phyloP scores from a whole-genome alignment of 2,329 filamentous ascomycete species.

The Mycosphaerelloides madeirae region DNA sequence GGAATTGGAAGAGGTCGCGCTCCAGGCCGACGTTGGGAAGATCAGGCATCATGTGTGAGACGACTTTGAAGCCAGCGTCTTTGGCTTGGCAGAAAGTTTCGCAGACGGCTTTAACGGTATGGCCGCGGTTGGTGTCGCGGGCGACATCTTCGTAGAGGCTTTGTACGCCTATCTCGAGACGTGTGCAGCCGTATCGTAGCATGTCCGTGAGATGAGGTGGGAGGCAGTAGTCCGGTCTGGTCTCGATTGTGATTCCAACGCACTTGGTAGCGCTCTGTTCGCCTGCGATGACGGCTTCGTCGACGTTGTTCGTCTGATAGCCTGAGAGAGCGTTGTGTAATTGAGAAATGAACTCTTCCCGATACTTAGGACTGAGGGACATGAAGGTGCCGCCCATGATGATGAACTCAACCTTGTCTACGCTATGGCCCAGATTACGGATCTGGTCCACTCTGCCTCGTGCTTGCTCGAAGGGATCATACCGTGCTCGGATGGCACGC shows the following conservation, averaged over 20 bases:
- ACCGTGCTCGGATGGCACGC: conserved; percentile 92
- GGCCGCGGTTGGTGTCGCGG: conserved; percentile 93
- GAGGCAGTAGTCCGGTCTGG: conserved; percentile 90
- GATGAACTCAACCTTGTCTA: conserved; percentile 99
- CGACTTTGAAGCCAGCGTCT: conserved; percentile 97
- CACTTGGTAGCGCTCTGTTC: conserved; percentile 98
- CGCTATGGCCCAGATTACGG: conserved; percentile 88
- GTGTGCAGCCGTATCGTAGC: conserved; percentile 95
- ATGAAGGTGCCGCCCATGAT: conserved; percentile 99
- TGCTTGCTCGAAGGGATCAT: conserved; percentile 97
- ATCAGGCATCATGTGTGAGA: conserved; percentile 99
- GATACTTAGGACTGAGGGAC: conserved; percentile 84
- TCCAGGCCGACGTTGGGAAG: conserved; percentile 98
- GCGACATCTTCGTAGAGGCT: conserved; percentile 97
- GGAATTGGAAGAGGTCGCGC: conserved; percentile 91
- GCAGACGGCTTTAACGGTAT: conserved; percentile 90
- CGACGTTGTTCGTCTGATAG: conserved; percentile 89
- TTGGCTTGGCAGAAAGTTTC: conserved; percentile 97
- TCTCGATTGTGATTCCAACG: conserved; percentile 98
- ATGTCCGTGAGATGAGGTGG: conserved; percentile 94
- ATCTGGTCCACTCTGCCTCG: conserved; percentile 94
- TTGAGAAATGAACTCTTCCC: conserved; percentile 90
- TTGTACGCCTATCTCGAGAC: conserved; percentile 91
- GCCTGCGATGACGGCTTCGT: conserved; percentile 88
- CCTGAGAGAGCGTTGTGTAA: conserved; percentile 95